Evolutionary conservation across 2,329 filamentous ascomycete genomes (phyloP), one percentile per base, ranked within the genome.

Genomic region (Arthrocladium fulminans): DNA sequence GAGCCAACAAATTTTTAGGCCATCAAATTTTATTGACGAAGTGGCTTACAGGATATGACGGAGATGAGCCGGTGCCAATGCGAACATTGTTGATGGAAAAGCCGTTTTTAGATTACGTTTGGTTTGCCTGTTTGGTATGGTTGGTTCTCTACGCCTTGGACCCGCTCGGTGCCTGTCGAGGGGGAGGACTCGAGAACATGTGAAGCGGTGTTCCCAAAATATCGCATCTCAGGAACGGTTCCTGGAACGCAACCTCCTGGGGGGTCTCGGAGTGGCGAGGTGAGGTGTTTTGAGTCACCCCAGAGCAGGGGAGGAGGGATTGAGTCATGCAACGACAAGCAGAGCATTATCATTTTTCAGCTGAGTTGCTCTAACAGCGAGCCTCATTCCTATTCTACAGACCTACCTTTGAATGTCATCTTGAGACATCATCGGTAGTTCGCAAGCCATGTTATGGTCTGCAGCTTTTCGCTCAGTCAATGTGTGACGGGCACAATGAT

Each of bases 11-110:
- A 55, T 51, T 45, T 54, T 45, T 48, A n/a, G n/a, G n/a, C n/a
- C n/a, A n/a, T n/a, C n/a, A n/a, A n/a, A n/a, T n/a, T n/a, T n/a
- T 47, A 42, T 45, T 51, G 44, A 54, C 51, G 55, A 54, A 51
- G 32, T 52, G 48, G 45, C 43, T 46, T 51, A 52, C 30, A 48
- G 46, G 38, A 51, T 7, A n/a, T n/a, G n/a, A n/a, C n/a, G n/a
- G n/a, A n/a, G n/a, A n/a, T n/a, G n/a, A n/a, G n/a, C n/a, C n/a
- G n/a, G n/a, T n/a, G n/a, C n/a, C n/a, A n/a, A n/a, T n/a, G n/a
- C n/a, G n/a, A n/a, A n/a, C n/a, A n/a, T n/a, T n/a, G n/a, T n/a
- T n/a, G n/a, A n/a, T n/a, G n/a, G n/a, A n/a, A n/a, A n/a, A n/a
- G n/a, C n/a, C n/a, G n/a, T n/a, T n/a, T n/a, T n/a, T n/a, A n/a